Percentiles rank a stretch among this genome's conserved stretches.
Conservation (phyloP, 768 basidiomycete genomes). For the Erythrobasidium yunnanense region DNA sequence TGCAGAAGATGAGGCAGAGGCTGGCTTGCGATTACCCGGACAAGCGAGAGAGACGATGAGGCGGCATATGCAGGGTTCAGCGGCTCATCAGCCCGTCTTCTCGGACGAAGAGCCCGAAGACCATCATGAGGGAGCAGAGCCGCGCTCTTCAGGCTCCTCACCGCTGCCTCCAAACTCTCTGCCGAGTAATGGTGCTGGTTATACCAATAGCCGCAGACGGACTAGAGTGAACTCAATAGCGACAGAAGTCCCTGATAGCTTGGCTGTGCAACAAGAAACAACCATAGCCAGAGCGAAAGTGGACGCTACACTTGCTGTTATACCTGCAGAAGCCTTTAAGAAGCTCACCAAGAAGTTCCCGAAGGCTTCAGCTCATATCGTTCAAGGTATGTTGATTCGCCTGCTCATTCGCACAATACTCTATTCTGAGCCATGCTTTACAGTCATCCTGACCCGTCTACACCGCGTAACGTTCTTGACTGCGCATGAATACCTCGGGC, state of each 20-base stretch:
- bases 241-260: background rate
- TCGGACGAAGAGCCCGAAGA: conserved; percentile 11
- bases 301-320: conserved; percentile 94
- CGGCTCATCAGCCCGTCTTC: background rate
- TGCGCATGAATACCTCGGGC: conserved; percentile 86
- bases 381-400: conserved; percentile 28
- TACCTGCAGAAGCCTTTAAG: conserved; percentile 92
- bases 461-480: conserved; percentile 95
- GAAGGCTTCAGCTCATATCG: conserved; percentile 65
- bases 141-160: background rate
- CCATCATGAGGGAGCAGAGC: background rate
- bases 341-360: conserved; percentile 90
- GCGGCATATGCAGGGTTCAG: background rate
- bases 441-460: conserved; percentile 88
- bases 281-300: conserved; percentile 85
- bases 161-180: background rate
- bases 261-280: conserved; percentile 48
- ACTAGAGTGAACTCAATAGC: background rate
- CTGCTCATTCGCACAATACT: background rate
- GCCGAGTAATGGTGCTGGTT: background rate
- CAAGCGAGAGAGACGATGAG: background rate
- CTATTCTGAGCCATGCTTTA: background rate
- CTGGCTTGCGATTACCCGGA: background rate
- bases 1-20: background rate
- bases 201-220: background rate